A percentile compares a stretch with the other conserved stretches of the same genome.
Conservation (phyloP, 2,329 filamentous ascomycete genomes). For the Fulvia fulva region DNA sequence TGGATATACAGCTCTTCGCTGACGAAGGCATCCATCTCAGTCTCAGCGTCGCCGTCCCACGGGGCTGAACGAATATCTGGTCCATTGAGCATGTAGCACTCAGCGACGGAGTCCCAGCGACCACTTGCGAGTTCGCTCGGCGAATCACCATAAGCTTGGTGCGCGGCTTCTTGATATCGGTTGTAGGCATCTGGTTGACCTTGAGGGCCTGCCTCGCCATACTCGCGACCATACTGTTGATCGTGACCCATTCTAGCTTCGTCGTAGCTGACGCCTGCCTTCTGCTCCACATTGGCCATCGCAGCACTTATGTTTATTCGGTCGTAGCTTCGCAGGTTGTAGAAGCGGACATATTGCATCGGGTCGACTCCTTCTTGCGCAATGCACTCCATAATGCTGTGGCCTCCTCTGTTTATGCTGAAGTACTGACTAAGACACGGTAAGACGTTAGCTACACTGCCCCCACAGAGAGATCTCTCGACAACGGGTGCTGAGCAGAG, state of each 20-base stretch:
- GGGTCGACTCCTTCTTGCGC: conserved; percentile 64
- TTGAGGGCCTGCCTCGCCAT: conserved; percentile 1
- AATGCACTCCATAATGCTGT: conserved; percentile 73
- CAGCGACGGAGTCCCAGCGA: conserved; percentile 71
- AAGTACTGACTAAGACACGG: too few relatives aligned
- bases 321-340: conserved; percentile 80
- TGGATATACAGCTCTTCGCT: conserved; percentile 62
- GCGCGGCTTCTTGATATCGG: conserved; percentile 68
- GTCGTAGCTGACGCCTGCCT: conserved; percentile 65
- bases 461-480: too few relatives aligned
- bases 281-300: conserved; percentile 58
- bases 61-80: conserved; percentile 63
- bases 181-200: conserved; percentile 46
- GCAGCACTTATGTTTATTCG: conserved; percentile 68
- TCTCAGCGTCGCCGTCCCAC: conserved; percentile 52
- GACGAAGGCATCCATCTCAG: conserved; percentile 60
- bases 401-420: conserved; percentile 70
- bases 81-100: conserved; percentile 79
- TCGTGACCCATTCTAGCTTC: conserved; percentile 58
- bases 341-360: conserved; percentile 72
- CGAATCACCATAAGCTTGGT: conserved; percentile 45
- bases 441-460: too few relatives aligned
- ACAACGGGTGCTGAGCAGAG: too few relatives aligned
- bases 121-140: conserved; percentile 41
- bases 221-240: conserved; percentile 31